Conservation (phyloP, 805 yeast genomes). For the Wickerhamomyces kurtzmanii region DNA sequence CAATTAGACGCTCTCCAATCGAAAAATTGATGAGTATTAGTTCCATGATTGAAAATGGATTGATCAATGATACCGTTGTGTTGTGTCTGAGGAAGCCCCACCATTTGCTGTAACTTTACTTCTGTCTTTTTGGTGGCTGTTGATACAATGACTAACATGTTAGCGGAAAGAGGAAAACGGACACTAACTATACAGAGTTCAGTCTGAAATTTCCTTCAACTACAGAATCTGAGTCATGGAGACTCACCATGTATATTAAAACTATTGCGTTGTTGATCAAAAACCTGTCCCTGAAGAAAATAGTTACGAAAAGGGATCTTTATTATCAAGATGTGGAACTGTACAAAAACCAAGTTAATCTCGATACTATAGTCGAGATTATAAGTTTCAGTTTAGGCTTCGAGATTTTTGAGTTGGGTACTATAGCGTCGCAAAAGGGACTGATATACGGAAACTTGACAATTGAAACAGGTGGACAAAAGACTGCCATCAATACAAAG, state of each 20-base stretch:
- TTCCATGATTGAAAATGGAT: too few species aligned
- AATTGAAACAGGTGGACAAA: conserved; percentile 4
- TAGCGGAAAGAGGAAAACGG: too few species aligned
- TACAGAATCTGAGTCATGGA: too few species aligned
- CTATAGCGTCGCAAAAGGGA: conserved; percentile 57
- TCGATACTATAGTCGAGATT: conserved; percentile 28
- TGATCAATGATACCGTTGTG: too few species aligned
- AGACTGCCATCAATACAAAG: conserved; percentile 3
- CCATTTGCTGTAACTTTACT: too few species aligned
- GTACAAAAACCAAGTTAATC: conserved; percentile 33
- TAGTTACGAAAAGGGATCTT: conserved; percentile 41
- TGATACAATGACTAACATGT: too few species aligned
- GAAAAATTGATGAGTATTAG: too few species aligned
- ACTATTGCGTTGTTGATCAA: conserved; percentile 8
- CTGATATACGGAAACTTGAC: conserved; percentile 30
- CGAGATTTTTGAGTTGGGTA: conserved; percentile 29
- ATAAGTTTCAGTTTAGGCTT: conserved; percentile 29
- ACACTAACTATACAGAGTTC: too few species aligned
- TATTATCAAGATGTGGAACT: conserved; percentile 53
- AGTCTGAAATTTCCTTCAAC: too few species aligned
- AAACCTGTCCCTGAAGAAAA: conserved; percentile 6
- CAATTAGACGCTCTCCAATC: too few species aligned
- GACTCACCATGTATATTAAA: conserved; percentile 3
- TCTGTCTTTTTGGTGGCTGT: too few species aligned
- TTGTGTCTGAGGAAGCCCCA: too few species aligned